Base-by-base conservation (phyloP, 2,329 filamentous ascomycete genomes). In the Pseudophaeomoniella oleicola region DNA sequence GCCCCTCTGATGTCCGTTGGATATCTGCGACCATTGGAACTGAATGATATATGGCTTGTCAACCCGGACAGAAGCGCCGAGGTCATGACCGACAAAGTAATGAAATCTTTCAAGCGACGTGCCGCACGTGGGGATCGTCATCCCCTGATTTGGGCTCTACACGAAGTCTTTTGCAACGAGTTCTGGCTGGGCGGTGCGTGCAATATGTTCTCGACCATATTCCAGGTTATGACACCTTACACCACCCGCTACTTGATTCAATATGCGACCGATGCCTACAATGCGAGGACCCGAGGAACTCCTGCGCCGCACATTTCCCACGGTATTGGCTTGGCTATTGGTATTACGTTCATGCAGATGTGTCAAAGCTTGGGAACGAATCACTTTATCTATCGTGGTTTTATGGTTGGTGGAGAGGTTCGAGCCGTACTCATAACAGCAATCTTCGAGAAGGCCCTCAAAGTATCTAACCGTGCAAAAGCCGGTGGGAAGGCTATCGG, bases 391-490 rank as follows among this genome's bases (percentile, higher is more conserved):
- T 96, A 88, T 51, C 75, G 78, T 15, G 86, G 88, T 15, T 92
- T 94, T 81, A 78, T 92, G 61, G 75, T 92, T 29, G 90, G 88
- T 43, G 90, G 85, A 0, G 79, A 94, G 60, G 63, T 74, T 5
- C 72, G 88, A 53, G 85, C 78, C 1, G 80, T 84, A 0, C 63
- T 96, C 31, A 93, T 94, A 46, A 75, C 81, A 15, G 62, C 86
- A 40, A 85, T 96, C 39, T 96, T 93, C 50, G 83, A 90, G 54
- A 96, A 96, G 57, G 77, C 85, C 2, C 85, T 94, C 78, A 78
- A 77, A 35, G 71, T 96, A 12, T 94, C 87, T 0, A 84, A 80
- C 9, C 72, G 87, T 35, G 90, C 90, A 15, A 90, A 79, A 56
- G 86, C 88, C 9, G 88, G 87, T 30, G 85, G 83, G 9, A 64